Base-by-base conservation (phyloP, 2,329 filamentous ascomycete genomes). In the Curvularia sp. region DNA sequence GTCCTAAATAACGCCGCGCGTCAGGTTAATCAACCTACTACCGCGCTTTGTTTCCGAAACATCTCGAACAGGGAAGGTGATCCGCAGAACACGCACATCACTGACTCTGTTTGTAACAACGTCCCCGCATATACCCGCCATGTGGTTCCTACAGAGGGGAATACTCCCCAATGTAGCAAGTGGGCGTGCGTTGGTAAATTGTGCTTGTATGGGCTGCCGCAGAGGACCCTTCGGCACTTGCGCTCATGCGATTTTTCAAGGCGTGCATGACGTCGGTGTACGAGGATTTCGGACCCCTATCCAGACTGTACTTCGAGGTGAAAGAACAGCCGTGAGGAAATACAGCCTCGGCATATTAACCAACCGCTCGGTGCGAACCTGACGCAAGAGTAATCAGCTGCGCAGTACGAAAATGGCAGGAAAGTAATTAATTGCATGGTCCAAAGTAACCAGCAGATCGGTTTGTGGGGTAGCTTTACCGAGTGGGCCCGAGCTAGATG, bases 1-100 rank as follows among this genome's bases (percentile, higher is more conserved):
- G 15, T 52, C 25, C 21, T 25, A 19, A 42, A 25, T 46, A 10
- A 41, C 39, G 27, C 43, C 54, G 30, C 39, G 47, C 54, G 23
- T 12, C 32, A 41, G 2, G 5, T 53, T 53, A 30, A 48, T 57
- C 53, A 53, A 43, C 19, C 49, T 48, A 53, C 42, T 57, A 53
- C 49, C 42, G 49, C 13, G 49, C 32, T 42, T 32, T 18, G 27
- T 32, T 53, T 42, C 42, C 34, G 34, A 32, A 38, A 23, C 25
- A 19, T 7, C 12, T 15, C 25, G 2, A 25, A 48, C 23, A 23
- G 36, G 27, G 38, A 42, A 51, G 13, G 18, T 28, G n/a, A 38
- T 32, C 15, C 18, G 9, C 19, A 23, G 8, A 5, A 7, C 38
- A 21, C 30, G 38, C 38, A 38, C 25, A 21, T n/a, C 38, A 42